Base-by-base conservation (phyloP, 805 yeast genomes). In the Lachancea dasiensis region DNA sequence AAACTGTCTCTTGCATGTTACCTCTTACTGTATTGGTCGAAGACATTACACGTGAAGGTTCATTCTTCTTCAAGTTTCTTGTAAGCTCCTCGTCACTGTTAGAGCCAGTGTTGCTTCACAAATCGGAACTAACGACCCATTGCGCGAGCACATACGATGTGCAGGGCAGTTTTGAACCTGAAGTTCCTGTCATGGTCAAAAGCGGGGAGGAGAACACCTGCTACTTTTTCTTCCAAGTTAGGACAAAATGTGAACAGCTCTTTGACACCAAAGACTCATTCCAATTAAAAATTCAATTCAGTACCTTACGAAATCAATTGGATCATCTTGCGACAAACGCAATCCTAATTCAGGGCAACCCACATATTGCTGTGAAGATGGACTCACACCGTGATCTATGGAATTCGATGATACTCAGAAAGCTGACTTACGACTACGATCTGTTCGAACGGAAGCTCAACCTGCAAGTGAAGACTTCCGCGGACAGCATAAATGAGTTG, bases 21-120 rank as follows among this genome's bases (percentile, higher is more conserved):
- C 60, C 61, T 3, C 37, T 60, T 1, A 53, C 58, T 7, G 61
- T 60, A 6, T 53, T 62, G 5, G 60, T 58, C 6, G 63, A 58
- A 36, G 63, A 60, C 31, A 52, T 57, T 15, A 52, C 51, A 36
- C 51, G 52, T 25, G 50, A 39, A 17, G 55, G 51, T 21, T 28
- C 44, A 3, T 52, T 57, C 24, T 52, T 44, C 33, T 60, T 58
- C 40, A 57, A 57, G 30, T 58, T 58, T 31, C 38, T 52, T 11
- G 35, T 60, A 8, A 52, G 49, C 26, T 45, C 62, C 8, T 51
- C 59, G 0, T 36, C 45, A 2, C 27, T 30, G 23, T 48, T 50
- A 10, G 58, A 54, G 31, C 58, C 59, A 6, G 41, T 58, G 9
- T 23, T 56, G 3, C 30, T 59, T 23, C 41, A 49, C 34, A 34